phyloP scores from a whole-genome alignment of 768 basidiomycete species.

The Rhodotorula taiwanensis region DNA sequence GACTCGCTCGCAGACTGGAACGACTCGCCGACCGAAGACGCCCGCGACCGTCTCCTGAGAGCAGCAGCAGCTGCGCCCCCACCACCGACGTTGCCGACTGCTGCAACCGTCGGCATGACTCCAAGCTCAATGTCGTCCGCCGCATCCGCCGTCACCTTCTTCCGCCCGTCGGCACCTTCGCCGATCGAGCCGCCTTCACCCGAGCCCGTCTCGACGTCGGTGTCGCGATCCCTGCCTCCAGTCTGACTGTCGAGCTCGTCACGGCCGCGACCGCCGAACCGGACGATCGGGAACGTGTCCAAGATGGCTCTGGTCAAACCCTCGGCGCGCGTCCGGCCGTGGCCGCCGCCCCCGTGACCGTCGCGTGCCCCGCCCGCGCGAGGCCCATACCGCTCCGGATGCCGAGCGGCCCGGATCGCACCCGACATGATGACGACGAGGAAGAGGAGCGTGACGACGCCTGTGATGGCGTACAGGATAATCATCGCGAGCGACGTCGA shows the following conservation, averaged over 20 bases:
- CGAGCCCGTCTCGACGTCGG: slow-evolving; percentile 12
- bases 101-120: not conserved
- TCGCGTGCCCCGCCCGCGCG: slow-evolving; percentile 47
- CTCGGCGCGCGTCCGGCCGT: slow-evolving; percentile 61
- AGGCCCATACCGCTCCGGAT: slow-evolving; percentile 88
- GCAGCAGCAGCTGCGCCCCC: not conserved
- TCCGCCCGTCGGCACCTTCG: not conserved
- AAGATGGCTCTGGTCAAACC: slow-evolving; percentile 86
- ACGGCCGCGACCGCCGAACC: slow-evolving; percentile 54
- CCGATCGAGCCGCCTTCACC: slow-evolving; percentile 9
- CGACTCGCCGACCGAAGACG: not conserved
- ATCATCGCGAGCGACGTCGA: slow-evolving; percentile 60
- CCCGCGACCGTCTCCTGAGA: not conserved
- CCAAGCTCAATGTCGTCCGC: slow-evolving; percentile 6
- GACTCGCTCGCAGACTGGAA: slow-evolving; percentile 9
- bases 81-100: not conserved
- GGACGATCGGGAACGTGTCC: slow-evolving; percentile 90
- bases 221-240: not conserved
- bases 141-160: not conserved
- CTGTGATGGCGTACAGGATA: slow-evolving; percentile 65
- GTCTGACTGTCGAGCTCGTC: not conserved
- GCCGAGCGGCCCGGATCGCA: slow-evolving; percentile 69
- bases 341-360: slow-evolving; percentile 46
- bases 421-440: slow-evolving; percentile 77
- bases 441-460: slow-evolving; percentile 77